These are phyloP conservation scores for Monosporozyma yasuniensis DNA, from an alignment of 805 yeast species.

Conservation along the genomic window DNA sequence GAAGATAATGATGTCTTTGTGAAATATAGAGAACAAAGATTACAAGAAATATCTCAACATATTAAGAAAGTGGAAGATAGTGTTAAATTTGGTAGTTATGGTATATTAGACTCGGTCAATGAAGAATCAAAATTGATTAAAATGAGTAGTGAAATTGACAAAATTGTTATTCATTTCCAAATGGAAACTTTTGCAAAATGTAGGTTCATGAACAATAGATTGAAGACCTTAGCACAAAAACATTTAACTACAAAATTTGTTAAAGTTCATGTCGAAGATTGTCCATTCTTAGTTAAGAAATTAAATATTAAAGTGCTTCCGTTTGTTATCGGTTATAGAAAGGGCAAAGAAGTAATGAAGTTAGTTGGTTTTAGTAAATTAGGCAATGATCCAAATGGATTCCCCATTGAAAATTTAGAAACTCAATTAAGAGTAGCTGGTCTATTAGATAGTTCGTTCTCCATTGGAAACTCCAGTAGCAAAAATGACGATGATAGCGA, in stretches of 20 bases:
- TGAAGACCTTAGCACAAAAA: constrained; percentile 41
- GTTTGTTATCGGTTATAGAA: constrained; percentile 50
- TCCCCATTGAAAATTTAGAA: constrained; percentile 44
- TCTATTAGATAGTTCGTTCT: not conserved
- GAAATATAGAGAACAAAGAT: constrained; percentile 53
- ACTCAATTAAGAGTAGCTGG: constrained; percentile 16
- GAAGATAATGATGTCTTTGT: constrained; percentile 44
- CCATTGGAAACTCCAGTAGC: not conserved
- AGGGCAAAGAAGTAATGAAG: constrained; percentile 51
- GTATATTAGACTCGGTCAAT: constrained; percentile 34
- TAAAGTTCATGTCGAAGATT: constrained; percentile 49
- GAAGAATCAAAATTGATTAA: constrained; percentile 53
- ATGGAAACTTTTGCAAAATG: constrained; percentile 57
- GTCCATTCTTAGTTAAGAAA: constrained; percentile 64
- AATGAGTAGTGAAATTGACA: constrained; percentile 35
- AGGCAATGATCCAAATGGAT: constrained; percentile 40
- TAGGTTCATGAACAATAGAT: constrained; percentile 43
- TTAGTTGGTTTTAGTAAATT: constrained; percentile 64
- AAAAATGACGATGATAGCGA: constrained; percentile 2
- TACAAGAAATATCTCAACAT: constrained; percentile 45
- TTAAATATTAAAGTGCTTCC: constrained; percentile 63
- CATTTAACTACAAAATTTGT: constrained; percentile 49
- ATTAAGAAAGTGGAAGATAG: constrained; percentile 30
- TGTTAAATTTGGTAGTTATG: constrained; percentile 35
- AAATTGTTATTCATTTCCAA: constrained; percentile 52